Evolutionary conservation across 2,329 filamentous ascomycete genomes (phyloP), one percentile per base, ranked within the genome.

Genomic region (Exophiala sp.): DNA sequence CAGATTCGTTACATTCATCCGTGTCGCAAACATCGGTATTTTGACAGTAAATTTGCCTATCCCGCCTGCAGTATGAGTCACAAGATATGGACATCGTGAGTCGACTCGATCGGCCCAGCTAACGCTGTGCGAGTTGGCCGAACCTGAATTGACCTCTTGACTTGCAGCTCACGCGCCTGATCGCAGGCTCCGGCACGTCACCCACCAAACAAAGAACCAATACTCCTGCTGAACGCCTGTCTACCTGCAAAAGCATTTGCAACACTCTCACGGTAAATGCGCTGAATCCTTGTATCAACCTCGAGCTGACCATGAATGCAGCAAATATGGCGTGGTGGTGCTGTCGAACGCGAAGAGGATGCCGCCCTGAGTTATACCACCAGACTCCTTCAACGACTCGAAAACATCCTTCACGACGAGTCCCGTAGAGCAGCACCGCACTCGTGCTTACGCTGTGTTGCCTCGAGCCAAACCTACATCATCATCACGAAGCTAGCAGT

Each of bases 401-500:
- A 79, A 55, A 73, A 76, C 62, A 86, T 95, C 65, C 85, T 97
- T 60, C 86, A 84, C 73, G 91, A 96, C 74, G 92, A 97, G 74
- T 89, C 88, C 56, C 87, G 91, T 62, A 85, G 90, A 40, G 90
- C 91, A 4, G 81, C 91, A 21, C 92, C 92, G 5, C 92, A 97
- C 71, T 88, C 91, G 3, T 99, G 94, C 74, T 88, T 97, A 35
- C 81, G 86, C 64, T 96, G 92, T 72, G 88, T 89, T 55, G 85
- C 90, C 34, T 83, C 85, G 50, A 89, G 91, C 63, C 89, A 95
- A 69, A 88, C 96, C 47, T 99, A 95, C 69, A 85, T 90, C 3
- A 87, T 89, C 10, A 86, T 97, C 60, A 88, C 89, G 59, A 91
- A 95, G 73, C 91, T 97, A 63, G 91, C 91, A 2, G 84, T 89